These are phyloP conservation scores for Cyberlindnera mississippiensis DNA, from an alignment of 805 yeast genomes.

Conservation along the genomic window DNA sequence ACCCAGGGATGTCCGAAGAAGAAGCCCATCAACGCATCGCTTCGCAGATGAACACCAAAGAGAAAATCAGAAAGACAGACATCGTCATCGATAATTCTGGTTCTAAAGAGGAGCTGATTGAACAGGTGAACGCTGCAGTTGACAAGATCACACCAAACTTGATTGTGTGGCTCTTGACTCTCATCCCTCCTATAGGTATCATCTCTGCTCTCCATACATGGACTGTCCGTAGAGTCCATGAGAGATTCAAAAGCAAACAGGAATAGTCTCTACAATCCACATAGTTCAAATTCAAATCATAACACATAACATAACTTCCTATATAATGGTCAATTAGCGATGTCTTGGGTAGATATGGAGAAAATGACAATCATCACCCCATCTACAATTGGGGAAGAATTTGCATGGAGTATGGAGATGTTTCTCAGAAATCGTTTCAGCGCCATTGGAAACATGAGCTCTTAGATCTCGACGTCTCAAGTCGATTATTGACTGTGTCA, in stretches of 20 bases:
- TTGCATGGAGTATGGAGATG: background rate
- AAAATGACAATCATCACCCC: constrained; percentile 1
- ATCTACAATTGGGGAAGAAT: constrained; percentile 1
- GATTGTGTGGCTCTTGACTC: constrained; percentile 29
- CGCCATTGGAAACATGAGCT: background rate
- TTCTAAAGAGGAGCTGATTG: constrained; percentile 39
- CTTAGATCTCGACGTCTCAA: constrained; percentile 1
- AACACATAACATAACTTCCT: background rate
- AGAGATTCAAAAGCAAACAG: too few relatives aligned
- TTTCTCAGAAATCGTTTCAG: background rate
- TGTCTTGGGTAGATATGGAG: background rate
- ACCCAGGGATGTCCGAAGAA: constrained; percentile 56
- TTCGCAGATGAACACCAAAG: constrained; percentile 68
- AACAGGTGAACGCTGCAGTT: constrained; percentile 39
- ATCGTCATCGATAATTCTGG: constrained; percentile 61
- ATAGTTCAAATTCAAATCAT: too few relatives aligned
- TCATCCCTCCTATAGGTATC: constrained; percentile 40
- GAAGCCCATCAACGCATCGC: constrained; percentile 72
- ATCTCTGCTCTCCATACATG: constrained; percentile 15
- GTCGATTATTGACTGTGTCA: background rate
- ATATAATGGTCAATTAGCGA: too few relatives aligned
- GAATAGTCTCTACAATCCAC: too few relatives aligned
- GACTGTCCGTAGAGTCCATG: constrained; percentile 7
- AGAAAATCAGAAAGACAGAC: constrained; percentile 59
- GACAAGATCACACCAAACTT: constrained; percentile 35